Evolutionary conservation across 2,329 filamentous ascomycete genomes (phyloP), one percentile per base, ranked within the genome.

Genomic region (Helminthosporium solani): DNA sequence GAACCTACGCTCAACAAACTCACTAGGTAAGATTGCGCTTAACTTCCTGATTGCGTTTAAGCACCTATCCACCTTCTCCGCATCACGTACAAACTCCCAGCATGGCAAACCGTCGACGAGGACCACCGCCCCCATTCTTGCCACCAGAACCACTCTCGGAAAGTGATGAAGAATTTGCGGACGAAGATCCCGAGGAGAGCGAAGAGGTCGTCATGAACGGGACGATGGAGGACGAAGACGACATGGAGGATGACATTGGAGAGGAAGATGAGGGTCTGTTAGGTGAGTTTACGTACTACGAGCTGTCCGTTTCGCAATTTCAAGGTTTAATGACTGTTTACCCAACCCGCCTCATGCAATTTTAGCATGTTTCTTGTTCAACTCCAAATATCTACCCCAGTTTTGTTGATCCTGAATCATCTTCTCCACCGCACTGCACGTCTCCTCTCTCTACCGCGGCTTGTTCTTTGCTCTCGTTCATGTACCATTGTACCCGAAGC

Each of bases 121-220:
- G 7, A 18, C 35, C n/a, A 15, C 42, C 42, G 5, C 16, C 28
- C 7, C 41, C 21, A 5, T 27, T 14, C 18, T 30, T 34, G 7
- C 25, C 42, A 8, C 18, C 34, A 9, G 33, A 38, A 34, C 35
- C 42, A 3, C 33, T 39, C 11, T 39, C 35, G 4, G 42, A 44
- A 8, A 44, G 42, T 23, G 42, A 44, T 3, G 42, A 34, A 25
- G 42, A 44, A 14, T 44, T 23, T 40, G 42, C 15, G 2, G 40
- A 42, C 7, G 34, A 40, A 44, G 34, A 19, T 33, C 21, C 7
- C 18, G 35, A n/a, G 8, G 42, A 38, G 19, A 35, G 12, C 12
- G 42, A 44, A 9, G 42, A 39, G 18, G 40, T 12, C 7, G 42
- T 33, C 2, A 23, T 44, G 30, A 28, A 25, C 19, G 40, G 31